Conservation (phyloP, 2,329 filamentous ascomycete genomes). For the Dendrostoma leiphaemia region DNA sequence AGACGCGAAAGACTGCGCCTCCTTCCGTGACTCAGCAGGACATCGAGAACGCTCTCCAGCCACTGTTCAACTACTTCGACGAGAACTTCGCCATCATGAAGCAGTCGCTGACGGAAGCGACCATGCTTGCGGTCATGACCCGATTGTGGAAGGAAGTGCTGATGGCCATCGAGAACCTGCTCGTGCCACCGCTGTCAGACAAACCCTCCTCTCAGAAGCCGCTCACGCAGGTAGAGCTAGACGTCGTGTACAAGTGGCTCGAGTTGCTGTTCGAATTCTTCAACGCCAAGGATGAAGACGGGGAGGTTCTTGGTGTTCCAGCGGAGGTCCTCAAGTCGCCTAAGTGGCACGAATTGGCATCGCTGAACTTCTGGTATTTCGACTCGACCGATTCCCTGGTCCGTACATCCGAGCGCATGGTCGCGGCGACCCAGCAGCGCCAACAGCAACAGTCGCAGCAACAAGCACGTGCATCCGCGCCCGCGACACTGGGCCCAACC, state of each 20-base stretch:
- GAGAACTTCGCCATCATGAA: conserved; percentile 99
- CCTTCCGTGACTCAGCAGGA: conserved; percentile 67
- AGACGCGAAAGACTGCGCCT: conserved; percentile 54
- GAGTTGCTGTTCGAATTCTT: conserved; percentile 91
- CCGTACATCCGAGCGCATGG: conserved; percentile 95
- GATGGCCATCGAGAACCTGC: conserved; percentile 81
- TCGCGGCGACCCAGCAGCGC: conserved; percentile 75
- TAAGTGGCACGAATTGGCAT: conserved; percentile 97
- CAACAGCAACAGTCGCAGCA: conserved; percentile 65
- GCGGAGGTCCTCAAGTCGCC: conserved; percentile 91
- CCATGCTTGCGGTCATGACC: conserved; percentile 99
- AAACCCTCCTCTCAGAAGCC: conserved; percentile 86
- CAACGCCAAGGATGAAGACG: conserved; percentile 80
- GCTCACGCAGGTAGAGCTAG: conserved; percentile 82
- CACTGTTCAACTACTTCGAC: conserved; percentile 91
- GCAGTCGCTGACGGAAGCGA: conserved; percentile 85
- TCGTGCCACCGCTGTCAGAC: conserved; percentile 92
- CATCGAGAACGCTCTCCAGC: conserved; percentile 76
- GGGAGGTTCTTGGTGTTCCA: conserved; percentile 84
- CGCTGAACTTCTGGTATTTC: conserved; percentile 98
- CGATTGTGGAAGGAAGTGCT: conserved; percentile 97
- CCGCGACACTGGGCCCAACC: conserved; percentile 41
- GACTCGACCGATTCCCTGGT: conserved; percentile 88
- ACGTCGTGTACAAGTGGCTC: conserved; percentile 94
- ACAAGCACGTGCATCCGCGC: conserved; percentile 27